Base-by-base conservation (phyloP, 2,329 filamentous ascomycete genomes). In the Delphinella strobiligena region DNA sequence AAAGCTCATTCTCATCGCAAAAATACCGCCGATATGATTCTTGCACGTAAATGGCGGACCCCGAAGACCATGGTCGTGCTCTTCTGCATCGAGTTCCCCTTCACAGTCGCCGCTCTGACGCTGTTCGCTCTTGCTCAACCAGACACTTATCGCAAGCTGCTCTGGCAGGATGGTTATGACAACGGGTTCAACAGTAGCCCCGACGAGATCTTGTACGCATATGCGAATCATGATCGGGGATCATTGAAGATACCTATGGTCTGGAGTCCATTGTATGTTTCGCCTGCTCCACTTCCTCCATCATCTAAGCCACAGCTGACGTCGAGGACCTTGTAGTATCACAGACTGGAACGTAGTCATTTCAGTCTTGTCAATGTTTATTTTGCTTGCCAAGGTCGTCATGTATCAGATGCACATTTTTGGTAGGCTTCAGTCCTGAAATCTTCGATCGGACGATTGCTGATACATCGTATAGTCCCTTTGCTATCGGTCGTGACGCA, bases 301-400 rank as follows among this genome's bases (percentile, higher is more conserved):
- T n/a, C n/a, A n/a, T n/a, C n/a, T n/a, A n/a, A n/a, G n/a, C n/a
- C n/a, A n/a, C n/a, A n/a, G n/a, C n/a, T n/a, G n/a, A n/a, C n/a
- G n/a, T n/a, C n/a, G n/a, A n/a, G n/a, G 14, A n/a, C 15, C 19
- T 14, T 14, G 19, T 53, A 88, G 82, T 41, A 66, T 85, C 46
- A 86, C 82, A 35, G 68, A 80, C 49, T 85, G 74, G 63, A 86
- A 88, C 53, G 75, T 87, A 49, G 79, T 80, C 54, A 80, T 87
- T 49, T 80, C 81, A 29, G 72, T 89, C 48, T 66, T 86, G 39
- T 78, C 76, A 42, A 79, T 83, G 57, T 89, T 89, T 65, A 69
- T 86, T 55, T 71, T 85, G 45, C 70, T 88, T 33, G 66, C 71
- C 57, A 87, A 86, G 65, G 68, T 74, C 47, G 74, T 81, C 45